phyloP scores from a whole-genome alignment of 805 yeast genomes.

The Candida tammaniensis region DNA sequence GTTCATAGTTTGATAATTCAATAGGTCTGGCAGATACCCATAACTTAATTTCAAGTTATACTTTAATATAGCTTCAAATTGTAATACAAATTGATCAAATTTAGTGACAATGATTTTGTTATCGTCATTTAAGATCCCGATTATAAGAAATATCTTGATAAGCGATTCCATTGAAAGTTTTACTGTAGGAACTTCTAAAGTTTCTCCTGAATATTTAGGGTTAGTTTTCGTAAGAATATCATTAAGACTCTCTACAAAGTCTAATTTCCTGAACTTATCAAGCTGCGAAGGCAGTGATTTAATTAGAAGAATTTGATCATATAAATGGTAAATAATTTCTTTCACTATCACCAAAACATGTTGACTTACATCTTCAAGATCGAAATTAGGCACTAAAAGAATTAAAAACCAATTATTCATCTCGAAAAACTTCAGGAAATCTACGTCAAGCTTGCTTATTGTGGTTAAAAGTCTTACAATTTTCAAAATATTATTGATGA shows the following conservation, averaged over 20 bases:
- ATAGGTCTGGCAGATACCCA: constrained; percentile 20
- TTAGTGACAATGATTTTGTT: background rate
- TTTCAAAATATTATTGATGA: constrained; percentile 21
- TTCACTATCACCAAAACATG: constrained; percentile 19
- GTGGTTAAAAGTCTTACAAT: constrained; percentile 21
- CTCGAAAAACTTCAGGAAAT: constrained; percentile 6
- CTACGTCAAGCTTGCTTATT: background rate
- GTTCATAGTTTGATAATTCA: constrained; percentile 19
- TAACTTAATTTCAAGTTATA: constrained; percentile 15
- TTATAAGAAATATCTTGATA: constrained; percentile 22
- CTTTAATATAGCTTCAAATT: constrained; percentile 16
- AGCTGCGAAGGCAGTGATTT: background rate
- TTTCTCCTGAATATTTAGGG: constrained; percentile 6
- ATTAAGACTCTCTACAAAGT: constrained; percentile 6
- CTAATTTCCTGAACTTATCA: background rate
- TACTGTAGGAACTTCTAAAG: constrained; percentile 17
- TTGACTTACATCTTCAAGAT: constrained; percentile 11
- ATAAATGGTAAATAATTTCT: constrained; percentile 23
- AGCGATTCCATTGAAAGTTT: constrained; percentile 26
- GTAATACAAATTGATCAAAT: constrained; percentile 8
- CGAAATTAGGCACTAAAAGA: constrained; percentile 9
- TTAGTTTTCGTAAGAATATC: constrained; percentile 11
- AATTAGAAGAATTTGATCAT: constrained; percentile 19
- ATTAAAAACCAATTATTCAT: constrained; percentile 14
- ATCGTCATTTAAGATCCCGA: constrained; percentile 21